phyloP scores from a whole-genome alignment of 345 rosid species.

The Kernera saxatilis region DNA sequence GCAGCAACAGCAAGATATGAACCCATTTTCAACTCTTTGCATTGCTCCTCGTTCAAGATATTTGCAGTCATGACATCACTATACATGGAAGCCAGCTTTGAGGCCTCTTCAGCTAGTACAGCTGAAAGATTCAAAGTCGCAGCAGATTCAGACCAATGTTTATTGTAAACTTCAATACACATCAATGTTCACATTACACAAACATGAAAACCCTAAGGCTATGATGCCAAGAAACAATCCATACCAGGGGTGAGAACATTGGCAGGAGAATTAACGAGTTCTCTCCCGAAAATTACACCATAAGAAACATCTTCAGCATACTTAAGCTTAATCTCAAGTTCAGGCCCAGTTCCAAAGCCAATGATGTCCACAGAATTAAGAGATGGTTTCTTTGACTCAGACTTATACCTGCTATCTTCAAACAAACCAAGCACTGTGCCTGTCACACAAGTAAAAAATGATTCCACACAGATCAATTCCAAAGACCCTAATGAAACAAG shows the following conservation, averaged over 20 bases:
- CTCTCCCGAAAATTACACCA: conserved; percentile 70
- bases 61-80: conserved; percentile 77
- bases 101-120: conserved; percentile 84
- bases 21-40: conserved; percentile 94
- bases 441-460: conserved; percentile 14
- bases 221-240: conserved; percentile 5
- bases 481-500: background rate
- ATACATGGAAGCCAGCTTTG: conserved; percentile 63
- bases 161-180: background rate
- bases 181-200: background rate
- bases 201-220: background rate
- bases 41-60: conserved; percentile 71
- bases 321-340: conserved; percentile 79
- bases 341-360: conserved; percentile 84
- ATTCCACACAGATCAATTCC: background rate
- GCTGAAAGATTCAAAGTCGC: conserved; percentile 43
- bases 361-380: conserved; percentile 75
- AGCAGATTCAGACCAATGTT: background rate
- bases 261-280: conserved; percentile 94
- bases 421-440: conserved; percentile 70
- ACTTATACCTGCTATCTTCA: conserved; percentile 77
- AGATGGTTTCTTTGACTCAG: conserved; percentile 62
- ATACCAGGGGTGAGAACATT: conserved; percentile 93
- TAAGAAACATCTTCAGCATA: conserved; percentile 76
- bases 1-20: conserved; percentile 94